Percentiles rank a stretch among this genome's conserved stretches.
phyloP scores from a whole-genome alignment of 371 early-diverging fungal genomes.

The Mortierella sp. region DNA sequence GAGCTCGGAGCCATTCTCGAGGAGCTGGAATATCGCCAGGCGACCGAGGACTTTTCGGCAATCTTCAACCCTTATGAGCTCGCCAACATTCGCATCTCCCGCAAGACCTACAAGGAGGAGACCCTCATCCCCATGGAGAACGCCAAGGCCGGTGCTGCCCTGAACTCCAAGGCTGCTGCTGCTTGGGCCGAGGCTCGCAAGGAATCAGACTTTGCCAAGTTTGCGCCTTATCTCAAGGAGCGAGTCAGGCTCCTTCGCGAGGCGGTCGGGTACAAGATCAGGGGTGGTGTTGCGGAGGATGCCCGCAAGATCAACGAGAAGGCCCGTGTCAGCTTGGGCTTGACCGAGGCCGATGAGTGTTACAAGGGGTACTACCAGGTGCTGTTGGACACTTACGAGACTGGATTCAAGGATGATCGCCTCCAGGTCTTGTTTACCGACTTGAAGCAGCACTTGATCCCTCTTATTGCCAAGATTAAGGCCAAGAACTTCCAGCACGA shows the following conservation, averaged over 20 bases:
- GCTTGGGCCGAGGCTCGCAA: constrained; percentile 58
- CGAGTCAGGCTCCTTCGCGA: constrained; percentile 38
- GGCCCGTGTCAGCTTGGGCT: constrained; percentile 28
- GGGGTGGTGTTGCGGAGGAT: constrained; percentile 32
- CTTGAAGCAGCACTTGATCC: constrained; percentile 51
- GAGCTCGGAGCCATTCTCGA: constrained; percentile 45
- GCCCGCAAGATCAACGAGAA: constrained; percentile 46
- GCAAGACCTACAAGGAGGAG: constrained; percentile 31
- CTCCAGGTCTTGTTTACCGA: constrained; percentile 42
- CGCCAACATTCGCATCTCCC: constrained; percentile 56
- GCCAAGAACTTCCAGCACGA: constrained; percentile 51
- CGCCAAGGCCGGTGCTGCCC: constrained; percentile 35
- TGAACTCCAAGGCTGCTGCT: constrained; percentile 30
- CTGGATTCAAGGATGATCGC: constrained; percentile 51
- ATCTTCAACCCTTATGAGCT: constrained; percentile 43
- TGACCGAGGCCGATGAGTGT: constrained; percentile 31
- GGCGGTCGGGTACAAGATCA: constrained; percentile 30
- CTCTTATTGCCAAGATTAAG: constrained; percentile 56
- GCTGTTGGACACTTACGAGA: constrained; percentile 46
- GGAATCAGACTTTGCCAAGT: constrained; percentile 48
- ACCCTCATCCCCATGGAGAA: constrained; percentile 36
- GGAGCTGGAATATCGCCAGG: constrained; percentile 38
- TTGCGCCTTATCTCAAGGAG: constrained; percentile 52
- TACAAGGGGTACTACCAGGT: constrained; percentile 53
- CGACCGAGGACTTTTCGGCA: constrained; percentile 11